Percentiles rank a stretch among this genome's conserved stretches.
These are phyloP conservation scores for Plectosphaerella plurivora DNA, from an alignment of 2,329 filamentous ascomycete genomes.

Conservation along the genomic window DNA sequence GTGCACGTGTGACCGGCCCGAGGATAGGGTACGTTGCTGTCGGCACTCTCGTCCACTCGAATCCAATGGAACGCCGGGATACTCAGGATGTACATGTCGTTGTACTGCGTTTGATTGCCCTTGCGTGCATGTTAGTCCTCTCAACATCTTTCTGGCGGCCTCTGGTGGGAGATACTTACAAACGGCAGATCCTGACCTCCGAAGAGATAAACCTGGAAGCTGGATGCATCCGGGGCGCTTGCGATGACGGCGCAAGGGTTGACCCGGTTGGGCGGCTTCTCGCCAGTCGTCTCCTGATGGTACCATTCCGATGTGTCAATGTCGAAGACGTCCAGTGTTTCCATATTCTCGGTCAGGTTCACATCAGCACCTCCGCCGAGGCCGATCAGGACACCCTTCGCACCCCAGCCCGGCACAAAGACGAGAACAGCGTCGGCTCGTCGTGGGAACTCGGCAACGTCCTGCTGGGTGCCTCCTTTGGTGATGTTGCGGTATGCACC, in stretches of 20 bases:
- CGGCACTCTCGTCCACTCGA: conserved; percentile 47
- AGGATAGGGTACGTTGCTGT: conserved; percentile 43
- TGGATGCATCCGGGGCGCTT: conserved; percentile 66
- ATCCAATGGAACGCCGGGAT: conserved; percentile 73
- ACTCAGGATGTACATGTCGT: conserved; percentile 71
- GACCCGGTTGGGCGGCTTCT: conserved; percentile 59
- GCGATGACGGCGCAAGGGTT: conserved; percentile 69
- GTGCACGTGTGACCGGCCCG: conserved; percentile 67
- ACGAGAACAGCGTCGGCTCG: conserved; percentile 69
- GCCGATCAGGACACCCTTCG: conserved; percentile 65
- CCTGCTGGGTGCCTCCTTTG: conserved; percentile 57
- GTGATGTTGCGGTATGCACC: conserved; percentile 73
- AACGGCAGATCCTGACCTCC: conserved; percentile 71
- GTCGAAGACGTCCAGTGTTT: conserved; percentile 67
- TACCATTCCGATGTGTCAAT: conserved; percentile 69
- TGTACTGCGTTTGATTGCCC: conserved; percentile 52
- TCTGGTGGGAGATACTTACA: conserved; percentile 24
- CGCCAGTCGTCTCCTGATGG: conserved; percentile 64
- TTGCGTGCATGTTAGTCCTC: conserved; percentile 14
- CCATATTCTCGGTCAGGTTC: conserved; percentile 55
- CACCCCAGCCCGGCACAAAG: conserved; percentile 71
- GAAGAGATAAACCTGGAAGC: conserved; percentile 75
- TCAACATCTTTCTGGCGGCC: background rate
- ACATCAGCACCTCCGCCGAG: conserved; percentile 67
- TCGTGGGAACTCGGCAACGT: conserved; percentile 60